Evolutionary conservation across 495 filamentous ascomycete species (phyloP), one percentile per base, ranked within the genome.

Genomic region (Talaromyces adpressus): DNA sequence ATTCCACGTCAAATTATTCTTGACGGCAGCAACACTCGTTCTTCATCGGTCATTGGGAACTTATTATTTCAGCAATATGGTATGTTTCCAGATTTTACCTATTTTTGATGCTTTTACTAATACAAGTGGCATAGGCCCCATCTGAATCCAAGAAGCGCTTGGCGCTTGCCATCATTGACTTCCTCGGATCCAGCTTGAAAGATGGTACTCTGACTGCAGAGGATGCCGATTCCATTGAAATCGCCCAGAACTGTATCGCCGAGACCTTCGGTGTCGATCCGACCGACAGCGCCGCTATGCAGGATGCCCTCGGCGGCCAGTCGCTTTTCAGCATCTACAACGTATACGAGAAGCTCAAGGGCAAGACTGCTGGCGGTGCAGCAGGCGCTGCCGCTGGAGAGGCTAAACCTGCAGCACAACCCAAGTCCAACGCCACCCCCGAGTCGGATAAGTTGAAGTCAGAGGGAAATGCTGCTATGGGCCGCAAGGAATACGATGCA

Each of bases 261-360:
- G 93, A 97, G 70, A 88, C 87, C 70, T 98, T 97, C 85, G 90
- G 92, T 72, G 90, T 98, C 64, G 92, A 98, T 80, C 88, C 92
- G 18, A 76, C 82, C 64, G 87, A 96, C 77, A 77, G 83, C 66
- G 79, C 86, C 62, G 89, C 91, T 66, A 79, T 93, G 62, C 79
- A 85, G 64, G 85, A 88, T 67, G 92, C 93, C 66, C 73, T 94
- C 66, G 92, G 90, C 70, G 80, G 84, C 66, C 91, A 97, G 77
- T 92, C 86, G 68, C 89, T 98, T 25, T 82, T 90, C 39, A 84
- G 83, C 74, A 95, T 98, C 82, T 98, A 96, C 82, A 84, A 85
- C 71, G 91, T 96, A 66, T 98, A 96, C 78, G 94, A 97, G 81
- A 96, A 96, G 77, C 82, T 97, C 60, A 94, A 93, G 74, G 82